phyloP scores from a whole-genome alignment of 306 rosid genomes.

The Vigna unguiculata region DNA sequence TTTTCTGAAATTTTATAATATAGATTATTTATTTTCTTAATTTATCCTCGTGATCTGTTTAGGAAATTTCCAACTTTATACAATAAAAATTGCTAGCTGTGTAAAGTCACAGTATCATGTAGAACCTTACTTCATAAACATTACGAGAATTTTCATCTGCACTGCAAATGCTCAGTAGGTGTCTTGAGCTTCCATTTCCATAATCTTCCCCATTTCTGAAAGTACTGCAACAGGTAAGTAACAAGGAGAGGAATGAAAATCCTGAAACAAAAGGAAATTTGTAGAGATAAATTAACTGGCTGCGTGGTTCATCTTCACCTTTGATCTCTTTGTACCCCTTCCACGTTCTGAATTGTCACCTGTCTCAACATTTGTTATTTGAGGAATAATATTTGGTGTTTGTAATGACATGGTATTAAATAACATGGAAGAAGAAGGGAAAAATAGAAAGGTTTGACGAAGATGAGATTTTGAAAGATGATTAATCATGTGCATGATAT shows the following conservation, averaged over 20 bases:
- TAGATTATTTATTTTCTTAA: constrained; percentile 15
- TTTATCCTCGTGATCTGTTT: neutral
- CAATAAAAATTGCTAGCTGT: neutral
- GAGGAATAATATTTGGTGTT: neutral
- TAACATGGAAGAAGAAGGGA: neutral
- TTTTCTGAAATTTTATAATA: neutral
- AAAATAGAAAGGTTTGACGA: neutral
- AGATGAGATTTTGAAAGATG: neutral
- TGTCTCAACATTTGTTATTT: constrained; percentile 15
- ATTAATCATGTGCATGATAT: neutral
- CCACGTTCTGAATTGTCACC: constrained; percentile 23
- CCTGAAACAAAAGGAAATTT: neutral
- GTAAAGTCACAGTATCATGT: neutral
- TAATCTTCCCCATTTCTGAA: constrained; percentile 12
- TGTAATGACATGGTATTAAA: neutral
- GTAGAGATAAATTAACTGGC: neutral
- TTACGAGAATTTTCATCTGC: neutral
- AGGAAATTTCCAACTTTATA: neutral
- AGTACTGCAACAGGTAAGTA: neutral
- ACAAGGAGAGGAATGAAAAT: neutral
- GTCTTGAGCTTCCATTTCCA: constrained; percentile 23
- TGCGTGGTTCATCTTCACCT: constrained; percentile 14
- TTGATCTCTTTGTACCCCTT: neutral
- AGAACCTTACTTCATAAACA: neutral
- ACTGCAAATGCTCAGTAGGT: constrained; percentile 18